Evolutionary conservation across 2,329 filamentous ascomycete genomes (phyloP).

Genomic region (Neonectria magnoliae): DNA sequence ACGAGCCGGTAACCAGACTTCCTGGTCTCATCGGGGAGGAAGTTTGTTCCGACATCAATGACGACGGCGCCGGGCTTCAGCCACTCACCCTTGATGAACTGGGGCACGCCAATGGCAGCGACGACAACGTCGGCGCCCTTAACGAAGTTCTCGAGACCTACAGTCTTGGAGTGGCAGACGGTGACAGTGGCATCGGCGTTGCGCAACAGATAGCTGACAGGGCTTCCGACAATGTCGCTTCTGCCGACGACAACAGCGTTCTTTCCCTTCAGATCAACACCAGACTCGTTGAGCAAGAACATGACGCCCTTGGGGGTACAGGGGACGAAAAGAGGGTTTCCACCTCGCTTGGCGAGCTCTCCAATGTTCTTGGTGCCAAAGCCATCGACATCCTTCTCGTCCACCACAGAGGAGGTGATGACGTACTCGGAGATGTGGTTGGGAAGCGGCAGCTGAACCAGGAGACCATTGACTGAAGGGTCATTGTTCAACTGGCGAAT

Average conservation of each 20-base stretch:
- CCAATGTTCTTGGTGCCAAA: slow-evolving; percentile 96
- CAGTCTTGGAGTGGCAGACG: slow-evolving; percentile 91
- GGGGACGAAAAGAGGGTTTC: slow-evolving; percentile 86
- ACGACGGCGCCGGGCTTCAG: slow-evolving; percentile 94
- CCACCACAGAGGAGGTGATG: slow-evolving; percentile 88
- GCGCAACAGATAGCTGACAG: slow-evolving; percentile 93
- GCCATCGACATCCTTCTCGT: slow-evolving; percentile 97
- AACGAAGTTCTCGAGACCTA: slow-evolving; percentile 76
- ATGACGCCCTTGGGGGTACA: slow-evolving; percentile 99
- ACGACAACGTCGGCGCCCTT: slow-evolving; percentile 90
- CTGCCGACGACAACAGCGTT: slow-evolving; percentile 93
- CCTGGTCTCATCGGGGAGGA: slow-evolving; percentile 86
- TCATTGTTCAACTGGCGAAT: slow-evolving; percentile 89
- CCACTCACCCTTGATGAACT: slow-evolving; percentile 95
- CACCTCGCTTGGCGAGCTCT: slow-evolving; percentile 94
- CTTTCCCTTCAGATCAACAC: slow-evolving; percentile 87
- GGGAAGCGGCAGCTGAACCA: slow-evolving; percentile 93
- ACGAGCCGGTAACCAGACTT: slow-evolving; percentile 94
- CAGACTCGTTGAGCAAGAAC: slow-evolving; percentile 85
- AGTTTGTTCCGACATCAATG: slow-evolving; percentile 98
- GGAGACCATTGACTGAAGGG: slow-evolving; percentile 84
- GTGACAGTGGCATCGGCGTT: slow-evolving; percentile 98
- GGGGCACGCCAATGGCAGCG: slow-evolving; percentile 87
- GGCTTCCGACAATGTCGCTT: slow-evolving; percentile 97
- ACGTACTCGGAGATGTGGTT: slow-evolving; percentile 89